These are phyloP conservation scores for Tilletia setariae DNA, from an alignment of 1,284 basidiomycete species.

Conservation along the genomic window DNA sequence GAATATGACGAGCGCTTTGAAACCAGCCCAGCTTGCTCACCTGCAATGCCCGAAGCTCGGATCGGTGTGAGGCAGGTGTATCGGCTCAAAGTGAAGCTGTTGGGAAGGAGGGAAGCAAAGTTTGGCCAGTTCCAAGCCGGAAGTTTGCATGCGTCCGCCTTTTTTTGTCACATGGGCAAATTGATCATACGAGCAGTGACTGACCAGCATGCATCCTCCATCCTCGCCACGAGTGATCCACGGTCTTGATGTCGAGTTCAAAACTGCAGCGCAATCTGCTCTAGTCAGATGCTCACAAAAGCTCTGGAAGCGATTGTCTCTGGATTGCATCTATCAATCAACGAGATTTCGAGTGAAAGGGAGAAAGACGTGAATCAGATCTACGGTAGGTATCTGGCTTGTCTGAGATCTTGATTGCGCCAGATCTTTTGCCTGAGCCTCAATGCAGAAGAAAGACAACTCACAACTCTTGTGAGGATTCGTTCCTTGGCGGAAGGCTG, in stretches of 20 bases:
- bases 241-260: background rate
- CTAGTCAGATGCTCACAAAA: constrained; percentile 45
- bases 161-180: background rate
- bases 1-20: no score
- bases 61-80: constrained; percentile 45
- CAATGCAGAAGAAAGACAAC: background rate
- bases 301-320: constrained; percentile 38
- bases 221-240: background rate
- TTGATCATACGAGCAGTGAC: background rate
- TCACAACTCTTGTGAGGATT: constrained; percentile 33
- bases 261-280: constrained; percentile 28
- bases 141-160: no score
- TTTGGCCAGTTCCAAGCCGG: no score
- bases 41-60: constrained; percentile 47
- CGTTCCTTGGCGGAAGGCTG: constrained; percentile 45
- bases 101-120: no score
- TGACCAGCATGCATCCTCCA: constrained; percentile 9
- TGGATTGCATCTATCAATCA: constrained; percentile 11
- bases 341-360: no score
- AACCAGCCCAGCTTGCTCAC: constrained; percentile 1
- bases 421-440: background rate
- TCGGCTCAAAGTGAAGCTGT: constrained; percentile 42
- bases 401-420: no score
- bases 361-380: no score
- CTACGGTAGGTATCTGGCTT: no score